Base-by-base conservation (phyloP, 305 asterid genomes). In the Plantago coronopus region DNA sequence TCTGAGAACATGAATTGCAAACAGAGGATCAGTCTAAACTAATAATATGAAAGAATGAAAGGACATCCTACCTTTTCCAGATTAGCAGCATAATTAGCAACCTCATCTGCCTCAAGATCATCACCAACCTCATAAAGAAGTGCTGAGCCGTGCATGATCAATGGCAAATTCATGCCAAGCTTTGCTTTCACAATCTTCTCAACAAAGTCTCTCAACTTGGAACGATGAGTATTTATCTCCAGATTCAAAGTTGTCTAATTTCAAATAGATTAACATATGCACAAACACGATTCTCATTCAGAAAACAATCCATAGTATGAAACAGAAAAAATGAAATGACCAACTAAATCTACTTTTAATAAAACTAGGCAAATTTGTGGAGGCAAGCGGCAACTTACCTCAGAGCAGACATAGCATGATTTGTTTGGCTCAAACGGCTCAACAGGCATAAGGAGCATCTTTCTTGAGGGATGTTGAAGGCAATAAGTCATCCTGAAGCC, bases 91-190 rank as follows among this genome's bases (percentile, higher is more conserved):
- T 94, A 94, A 72, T 74, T 87, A 48, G 95, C 91, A 71, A 83
- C 95, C 87, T 83, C 91, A n/a, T 76, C 95, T 72, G 84, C 83
- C 64, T 81, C 99, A 59, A 94, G 95, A 81, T 88, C 96, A 69
- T 90, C 97, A 50, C 99, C 99, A 75, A 78, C 91, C 78, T 94
- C 99, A 63, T 94, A 90, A 42, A 94, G 94, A 65, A 94, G 97
- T 64, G 83, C 74, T 21, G 83, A 63, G 62, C 93, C 97, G 66
- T 72, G 97, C 97, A 90, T 84, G 72, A 94, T 85, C 69, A 90
- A 48, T 31, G 99, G 99, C 54, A 77, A 74, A 79, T 57, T 84
- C 96, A 94, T 94, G 68, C 97, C 96, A 69, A 94, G 95, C 75
- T 87, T 90, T 46, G 91, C 80, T 73, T 74, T 81, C 68, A 94